These are phyloP conservation scores for Linum tenue DNA, from an alignment of 345 rosid species.

Conservation along the genomic window DNA sequence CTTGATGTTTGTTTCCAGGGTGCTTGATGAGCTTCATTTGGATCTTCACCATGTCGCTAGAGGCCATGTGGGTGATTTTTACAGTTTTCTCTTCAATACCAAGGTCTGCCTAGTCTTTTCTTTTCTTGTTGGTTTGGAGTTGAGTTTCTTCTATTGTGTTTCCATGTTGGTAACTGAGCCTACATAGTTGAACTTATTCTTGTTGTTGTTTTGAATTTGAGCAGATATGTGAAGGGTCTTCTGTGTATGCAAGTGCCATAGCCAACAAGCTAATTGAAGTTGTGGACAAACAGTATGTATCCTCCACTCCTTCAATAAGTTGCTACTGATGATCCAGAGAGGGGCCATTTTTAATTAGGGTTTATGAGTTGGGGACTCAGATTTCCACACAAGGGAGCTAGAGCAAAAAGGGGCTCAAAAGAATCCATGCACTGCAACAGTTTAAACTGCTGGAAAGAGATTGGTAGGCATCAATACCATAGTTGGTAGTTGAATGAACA, in stretches of 20 bases:
- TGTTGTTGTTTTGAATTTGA: background rate
- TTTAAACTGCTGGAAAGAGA: background rate
- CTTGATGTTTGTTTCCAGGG: conserved; percentile 62
- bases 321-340: conserved; percentile 15
- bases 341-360: no score
- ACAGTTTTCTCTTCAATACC: conserved; percentile 67
- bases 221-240: conserved; percentile 35
- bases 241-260: conserved; percentile 51
- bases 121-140: background rate
- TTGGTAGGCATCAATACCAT: background rate
- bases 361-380: no score
- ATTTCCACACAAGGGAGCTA: no score
- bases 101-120: conserved; percentile 38
- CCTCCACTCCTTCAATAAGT: conserved; percentile 18
- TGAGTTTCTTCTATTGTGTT: background rate
- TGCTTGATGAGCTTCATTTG: conserved; percentile 67
- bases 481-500: background rate
- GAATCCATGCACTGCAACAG: background rate
- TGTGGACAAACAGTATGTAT: conserved; percentile 48
- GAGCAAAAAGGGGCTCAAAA: no score
- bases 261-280: conserved; percentile 74
- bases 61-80: conserved; percentile 75
- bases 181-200: background rate
- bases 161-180: background rate
- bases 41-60: conserved; percentile 86